Percentiles rank a stretch among this genome's conserved stretches.
These are phyloP conservation scores for Inga laurina DNA, from an alignment of 306 rosid species.

Conservation along the genomic window DNA sequence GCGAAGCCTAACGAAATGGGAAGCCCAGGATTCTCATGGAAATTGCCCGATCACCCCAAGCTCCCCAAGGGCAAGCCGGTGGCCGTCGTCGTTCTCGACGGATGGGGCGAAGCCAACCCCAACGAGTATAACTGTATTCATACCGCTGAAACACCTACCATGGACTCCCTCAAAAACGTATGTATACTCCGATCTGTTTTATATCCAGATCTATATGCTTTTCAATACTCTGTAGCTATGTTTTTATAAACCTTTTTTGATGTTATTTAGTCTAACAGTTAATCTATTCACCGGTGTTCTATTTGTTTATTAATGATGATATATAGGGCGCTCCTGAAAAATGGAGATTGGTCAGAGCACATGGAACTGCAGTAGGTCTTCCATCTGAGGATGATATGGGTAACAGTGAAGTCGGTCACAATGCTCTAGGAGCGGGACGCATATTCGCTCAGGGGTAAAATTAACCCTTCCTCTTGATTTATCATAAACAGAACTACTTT, in stretches of 20 bases:
- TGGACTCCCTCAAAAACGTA: conserved; percentile 93
- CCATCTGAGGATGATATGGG: conserved; percentile 99
- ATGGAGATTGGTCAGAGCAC: conserved; percentile 95
- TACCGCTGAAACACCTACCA: conserved; percentile 84
- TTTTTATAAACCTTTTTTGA: neutral
- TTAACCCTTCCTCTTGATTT: neutral
- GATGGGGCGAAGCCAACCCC: conserved; percentile 92
- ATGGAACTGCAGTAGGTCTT: conserved; percentile 92
- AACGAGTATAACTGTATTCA: conserved; percentile 85
- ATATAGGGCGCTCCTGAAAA: conserved; percentile 77
- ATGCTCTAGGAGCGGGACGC: conserved; percentile 99
- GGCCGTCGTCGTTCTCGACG: conserved; percentile 84
- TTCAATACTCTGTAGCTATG: neutral
- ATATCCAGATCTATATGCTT: neutral
- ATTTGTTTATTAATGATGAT: neutral
- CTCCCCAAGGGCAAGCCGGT: conserved; percentile 87
- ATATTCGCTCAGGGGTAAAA: conserved; percentile 92
- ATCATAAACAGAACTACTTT: neutral
- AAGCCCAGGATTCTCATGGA: conserved; percentile 68
- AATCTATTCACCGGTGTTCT: neutral
- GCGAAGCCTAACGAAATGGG: conserved; percentile 53
- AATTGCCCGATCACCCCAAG: conserved; percentile 89
- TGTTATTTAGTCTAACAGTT: neutral
- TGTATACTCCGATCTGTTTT: neutral
- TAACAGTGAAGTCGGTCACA: conserved; percentile 98